Evolutionary conservation across 306 rosid species (phyloP).

Genomic region (Cicer yamashitae): DNA sequence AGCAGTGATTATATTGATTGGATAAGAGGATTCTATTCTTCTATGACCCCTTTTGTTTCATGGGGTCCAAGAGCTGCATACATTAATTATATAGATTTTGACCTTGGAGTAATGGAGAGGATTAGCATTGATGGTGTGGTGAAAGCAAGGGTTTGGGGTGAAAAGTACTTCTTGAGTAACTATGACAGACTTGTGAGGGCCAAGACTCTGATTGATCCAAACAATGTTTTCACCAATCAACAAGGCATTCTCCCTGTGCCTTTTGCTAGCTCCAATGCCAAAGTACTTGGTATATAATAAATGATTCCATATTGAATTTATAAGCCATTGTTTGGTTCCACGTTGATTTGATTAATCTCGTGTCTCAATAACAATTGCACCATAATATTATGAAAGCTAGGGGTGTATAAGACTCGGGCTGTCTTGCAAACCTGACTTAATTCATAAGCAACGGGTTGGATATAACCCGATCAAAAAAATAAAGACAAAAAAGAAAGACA

Average conservation of each 20-base stretch:
- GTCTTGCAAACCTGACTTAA: too few relatives aligned
- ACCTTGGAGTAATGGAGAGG: constrained; percentile 60
- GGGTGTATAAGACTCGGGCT: too few relatives aligned
- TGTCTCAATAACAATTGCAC: too few relatives aligned
- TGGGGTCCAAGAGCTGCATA: constrained; percentile 82
- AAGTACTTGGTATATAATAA: background rate
- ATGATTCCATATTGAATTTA: background rate
- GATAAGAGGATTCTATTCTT: constrained; percentile 62
- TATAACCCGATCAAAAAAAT: too few relatives aligned
- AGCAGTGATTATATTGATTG: constrained; percentile 62
- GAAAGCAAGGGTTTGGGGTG: constrained; percentile 73
- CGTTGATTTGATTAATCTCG: too few relatives aligned
- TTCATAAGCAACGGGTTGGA: too few relatives aligned
- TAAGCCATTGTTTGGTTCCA: too few relatives aligned
- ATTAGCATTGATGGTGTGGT: constrained; percentile 46
- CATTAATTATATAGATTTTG: constrained; percentile 75
- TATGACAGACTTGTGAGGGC: constrained; percentile 77
- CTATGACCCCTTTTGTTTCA: constrained; percentile 71
- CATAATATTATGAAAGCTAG: too few relatives aligned
- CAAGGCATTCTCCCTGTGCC: constrained; percentile 77
- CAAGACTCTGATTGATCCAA: constrained; percentile 68
- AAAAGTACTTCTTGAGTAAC: constrained; percentile 73
- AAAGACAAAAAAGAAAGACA: too few relatives aligned
- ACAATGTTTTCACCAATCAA: constrained; percentile 64
- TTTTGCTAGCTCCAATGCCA: constrained; percentile 15